Evolutionary conservation across 2,329 filamentous ascomycete genomes (phyloP).

Genomic region (Gnomoniopsis sp.): DNA sequence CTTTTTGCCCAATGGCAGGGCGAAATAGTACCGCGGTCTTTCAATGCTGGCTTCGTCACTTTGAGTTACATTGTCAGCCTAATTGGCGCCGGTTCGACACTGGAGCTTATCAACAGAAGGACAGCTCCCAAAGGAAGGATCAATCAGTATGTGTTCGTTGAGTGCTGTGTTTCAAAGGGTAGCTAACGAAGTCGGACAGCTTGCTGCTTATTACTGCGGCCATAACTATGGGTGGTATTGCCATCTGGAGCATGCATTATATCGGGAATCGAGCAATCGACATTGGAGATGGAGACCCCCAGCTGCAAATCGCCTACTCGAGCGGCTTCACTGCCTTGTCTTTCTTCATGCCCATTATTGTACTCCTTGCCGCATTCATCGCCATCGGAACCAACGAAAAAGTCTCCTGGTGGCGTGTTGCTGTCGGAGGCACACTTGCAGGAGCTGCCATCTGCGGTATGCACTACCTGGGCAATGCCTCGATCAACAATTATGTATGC

Average conservation of each 20-base stretch:
- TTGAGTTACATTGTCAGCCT: constrained; percentile 75
- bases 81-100: constrained; percentile 72
- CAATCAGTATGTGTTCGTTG: constrained; percentile 55
- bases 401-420: constrained; percentile 56
- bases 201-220: constrained; percentile 62
- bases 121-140: constrained; percentile 65
- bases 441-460: constrained; percentile 77
- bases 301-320: constrained; percentile 72
- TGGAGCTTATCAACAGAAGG: constrained; percentile 77
- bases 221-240: constrained; percentile 69
- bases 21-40: constrained; percentile 44
- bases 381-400: constrained; percentile 57
- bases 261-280: constrained; percentile 78
- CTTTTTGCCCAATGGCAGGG: constrained; percentile 40
- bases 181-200: constrained; percentile 33
- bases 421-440: constrained; percentile 63
- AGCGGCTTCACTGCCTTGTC: constrained; percentile 70
- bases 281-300: constrained; percentile 57
- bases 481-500: constrained; percentile 73
- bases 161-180: not conserved
- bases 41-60: constrained; percentile 60
- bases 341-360: constrained; percentile 74
- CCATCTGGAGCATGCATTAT: constrained; percentile 79
- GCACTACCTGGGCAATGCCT: constrained; percentile 85
- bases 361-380: constrained; percentile 70